These are phyloP conservation scores for Leucocoprinus leucothites DNA, from an alignment of 768 basidiomycete species.

Conservation along the genomic window DNA sequence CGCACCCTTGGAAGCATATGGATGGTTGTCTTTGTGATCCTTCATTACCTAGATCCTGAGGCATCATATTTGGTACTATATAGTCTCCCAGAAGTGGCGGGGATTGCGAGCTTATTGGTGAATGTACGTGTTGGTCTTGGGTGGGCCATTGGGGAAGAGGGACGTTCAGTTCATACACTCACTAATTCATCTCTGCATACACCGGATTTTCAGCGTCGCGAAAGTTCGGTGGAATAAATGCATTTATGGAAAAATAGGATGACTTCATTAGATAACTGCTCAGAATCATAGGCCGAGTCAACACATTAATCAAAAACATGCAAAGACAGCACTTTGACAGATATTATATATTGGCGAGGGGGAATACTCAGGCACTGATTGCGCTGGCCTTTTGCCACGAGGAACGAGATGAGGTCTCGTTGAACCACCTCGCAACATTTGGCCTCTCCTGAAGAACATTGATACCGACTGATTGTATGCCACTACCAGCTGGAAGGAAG, in stretches of 20 bases:
- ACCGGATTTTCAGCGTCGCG: no score
- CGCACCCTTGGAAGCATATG: neutral
- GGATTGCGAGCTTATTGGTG: neutral
- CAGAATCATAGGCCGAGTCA: no score
- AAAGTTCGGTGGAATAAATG: no score
- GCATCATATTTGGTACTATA: neutral
- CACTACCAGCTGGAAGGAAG: slow-evolving; percentile 43
- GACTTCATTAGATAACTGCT: no score
- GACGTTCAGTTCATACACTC: neutral
- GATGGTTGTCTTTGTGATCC: neutral
- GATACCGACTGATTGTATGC: slow-evolving; percentile 20
- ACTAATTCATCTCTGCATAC: no score
- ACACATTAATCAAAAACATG: no score
- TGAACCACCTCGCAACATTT: slow-evolving; percentile 38
- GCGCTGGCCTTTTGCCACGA: slow-evolving; percentile 41
- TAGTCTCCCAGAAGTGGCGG: neutral
- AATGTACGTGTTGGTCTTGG: neutral
- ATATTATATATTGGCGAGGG: no score
- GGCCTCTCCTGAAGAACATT: slow-evolving; percentile 33
- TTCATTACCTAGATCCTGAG: neutral
- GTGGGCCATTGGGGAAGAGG: slow-evolving; percentile 3
- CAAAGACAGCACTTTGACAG: no score
- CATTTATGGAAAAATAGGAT: no score
- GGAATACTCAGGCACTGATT: no score
- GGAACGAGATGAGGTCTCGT: slow-evolving; percentile 35